phyloP scores from a whole-genome alignment of 2,329 filamentous ascomycete species.

The Sodiomyces alkalinus region DNA sequence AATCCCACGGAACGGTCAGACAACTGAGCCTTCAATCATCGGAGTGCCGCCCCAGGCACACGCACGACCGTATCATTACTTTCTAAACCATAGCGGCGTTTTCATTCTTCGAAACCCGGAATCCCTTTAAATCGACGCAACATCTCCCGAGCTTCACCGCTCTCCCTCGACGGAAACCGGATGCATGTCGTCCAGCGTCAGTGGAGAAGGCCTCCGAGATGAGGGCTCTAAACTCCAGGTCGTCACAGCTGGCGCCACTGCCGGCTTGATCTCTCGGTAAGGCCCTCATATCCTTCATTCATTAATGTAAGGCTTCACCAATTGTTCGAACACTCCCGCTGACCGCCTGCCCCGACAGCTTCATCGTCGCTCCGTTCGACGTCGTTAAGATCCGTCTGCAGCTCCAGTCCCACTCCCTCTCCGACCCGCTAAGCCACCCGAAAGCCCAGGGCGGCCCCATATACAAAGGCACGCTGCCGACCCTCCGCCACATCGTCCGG shows the following conservation, averaged over 20 bases:
- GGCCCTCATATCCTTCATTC: conserved; percentile 5
- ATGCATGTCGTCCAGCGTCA: conserved; percentile 21
- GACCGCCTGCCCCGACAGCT: conserved; percentile 32
- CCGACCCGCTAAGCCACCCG: conserved; percentile 50
- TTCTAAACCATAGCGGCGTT: too few relatives aligned
- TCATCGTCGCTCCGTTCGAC: conserved; percentile 88
- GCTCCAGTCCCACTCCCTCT: conserved; percentile 74
- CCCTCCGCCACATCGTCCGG: conserved; percentile 58
- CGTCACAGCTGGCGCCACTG: conserved; percentile 40
- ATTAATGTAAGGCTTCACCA: not conserved
- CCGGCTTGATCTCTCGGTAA: conserved; percentile 79
- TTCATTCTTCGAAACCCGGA: too few relatives aligned
- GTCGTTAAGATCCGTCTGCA: conserved; percentile 97
- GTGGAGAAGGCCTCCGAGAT: conserved; percentile 38
- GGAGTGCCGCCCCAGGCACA: not conserved
- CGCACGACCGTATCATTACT: too few relatives aligned
- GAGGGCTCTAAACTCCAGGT: conserved; percentile 44
- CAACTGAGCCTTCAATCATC: not conserved
- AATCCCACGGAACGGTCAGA: not conserved
- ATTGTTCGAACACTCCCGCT: conserved; percentile 6
- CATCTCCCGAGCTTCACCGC: too few relatives aligned
- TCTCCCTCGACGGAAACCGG: conserved; percentile 6
- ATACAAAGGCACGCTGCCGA: conserved; percentile 65
- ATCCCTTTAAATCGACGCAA: too few relatives aligned
- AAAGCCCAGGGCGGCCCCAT: conserved; percentile 28